Percentiles rank a stretch among this genome's conserved stretches.
phyloP scores from a whole-genome alignment of 1,284 basidiomycete species.

The Fistulinella cinereoalba region DNA sequence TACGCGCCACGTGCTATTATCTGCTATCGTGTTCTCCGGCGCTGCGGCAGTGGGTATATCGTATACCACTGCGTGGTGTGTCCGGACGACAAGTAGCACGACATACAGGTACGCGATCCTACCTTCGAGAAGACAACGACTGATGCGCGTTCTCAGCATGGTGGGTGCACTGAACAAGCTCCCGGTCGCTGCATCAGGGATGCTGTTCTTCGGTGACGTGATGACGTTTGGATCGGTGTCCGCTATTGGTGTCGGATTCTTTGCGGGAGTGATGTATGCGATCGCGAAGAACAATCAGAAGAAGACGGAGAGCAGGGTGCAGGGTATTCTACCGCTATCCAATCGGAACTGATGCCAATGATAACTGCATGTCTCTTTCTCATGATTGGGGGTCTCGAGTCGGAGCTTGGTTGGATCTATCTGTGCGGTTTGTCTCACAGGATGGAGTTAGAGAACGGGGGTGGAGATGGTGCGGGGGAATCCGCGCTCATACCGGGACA shows the following conservation, averaged over 20 bases:
- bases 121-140: slow-evolving; percentile 4
- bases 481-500: slow-evolving; percentile 25
- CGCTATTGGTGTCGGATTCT: slow-evolving; percentile 86
- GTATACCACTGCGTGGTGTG: slow-evolving; percentile 98
- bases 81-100: slow-evolving; percentile 93
- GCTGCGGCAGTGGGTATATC: slow-evolving; percentile 97
- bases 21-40: slow-evolving; percentile 92
- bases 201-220: slow-evolving; percentile 93
- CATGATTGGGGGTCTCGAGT: neutral
- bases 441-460: slow-evolving; percentile 13
- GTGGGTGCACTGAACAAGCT: slow-evolving; percentile 98
- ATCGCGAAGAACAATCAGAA: slow-evolving; percentile 89
- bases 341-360: slow-evolving; percentile 44
- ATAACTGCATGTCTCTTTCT: neutral
- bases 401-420: neutral
- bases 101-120: slow-evolving; percentile 76
- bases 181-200: slow-evolving; percentile 93
- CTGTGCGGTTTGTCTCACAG: no score
- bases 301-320: slow-evolving; percentile 54
- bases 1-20: slow-evolving; percentile 77
- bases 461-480: slow-evolving; percentile 27
- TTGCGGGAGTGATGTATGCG: slow-evolving; percentile 88
- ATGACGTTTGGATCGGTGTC: slow-evolving; percentile 86
- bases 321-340: slow-evolving; percentile 57
- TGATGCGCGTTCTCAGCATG: slow-evolving; percentile 65